Evolutionary conservation across 2,329 filamentous ascomycete species (phyloP).

Genomic region (Fusarium setosum): DNA sequence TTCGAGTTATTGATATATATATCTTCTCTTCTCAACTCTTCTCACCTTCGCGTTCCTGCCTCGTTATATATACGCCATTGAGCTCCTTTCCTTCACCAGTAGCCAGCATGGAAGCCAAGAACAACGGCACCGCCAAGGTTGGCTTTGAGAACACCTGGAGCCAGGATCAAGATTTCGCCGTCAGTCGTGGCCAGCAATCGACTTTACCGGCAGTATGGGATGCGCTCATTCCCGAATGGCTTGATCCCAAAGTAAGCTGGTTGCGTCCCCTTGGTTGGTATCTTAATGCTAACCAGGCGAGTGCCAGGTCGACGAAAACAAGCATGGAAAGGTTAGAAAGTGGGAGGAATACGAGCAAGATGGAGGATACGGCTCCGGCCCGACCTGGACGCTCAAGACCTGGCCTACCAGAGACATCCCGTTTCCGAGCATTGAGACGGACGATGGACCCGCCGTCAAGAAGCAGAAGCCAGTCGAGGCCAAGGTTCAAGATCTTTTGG

Average conservation of each 20-base stretch:
- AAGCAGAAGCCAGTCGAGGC: too few species aligned
- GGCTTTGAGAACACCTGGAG: neutral
- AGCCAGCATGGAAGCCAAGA: slow-evolving; percentile 34
- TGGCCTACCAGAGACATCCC: slow-evolving; percentile 18
- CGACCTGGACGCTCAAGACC: neutral
- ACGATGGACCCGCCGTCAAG: too few species aligned
- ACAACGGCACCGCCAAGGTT: neutral
- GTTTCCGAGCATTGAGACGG: slow-evolving; percentile 11
- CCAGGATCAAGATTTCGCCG: neutral
- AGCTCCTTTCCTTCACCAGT: neutral
- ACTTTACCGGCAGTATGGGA: neutral
- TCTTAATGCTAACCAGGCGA: neutral
- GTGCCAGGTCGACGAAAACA: neutral
- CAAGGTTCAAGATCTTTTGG: too few species aligned
- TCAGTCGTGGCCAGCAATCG: too few species aligned
- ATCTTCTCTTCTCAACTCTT: too few species aligned
- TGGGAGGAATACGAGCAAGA: neutral
- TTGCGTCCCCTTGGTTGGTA: too few species aligned
- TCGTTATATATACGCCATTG: too few species aligned
- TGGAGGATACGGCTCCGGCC: neutral
- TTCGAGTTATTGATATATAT: too few species aligned
- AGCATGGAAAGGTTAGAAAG: neutral
- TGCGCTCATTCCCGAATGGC: neutral
- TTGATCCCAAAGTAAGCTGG: neutral
- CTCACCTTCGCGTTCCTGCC: too few species aligned